phyloP scores from a whole-genome alignment of 1,139 yeast species.

The Magnusiomyces sp. region DNA sequence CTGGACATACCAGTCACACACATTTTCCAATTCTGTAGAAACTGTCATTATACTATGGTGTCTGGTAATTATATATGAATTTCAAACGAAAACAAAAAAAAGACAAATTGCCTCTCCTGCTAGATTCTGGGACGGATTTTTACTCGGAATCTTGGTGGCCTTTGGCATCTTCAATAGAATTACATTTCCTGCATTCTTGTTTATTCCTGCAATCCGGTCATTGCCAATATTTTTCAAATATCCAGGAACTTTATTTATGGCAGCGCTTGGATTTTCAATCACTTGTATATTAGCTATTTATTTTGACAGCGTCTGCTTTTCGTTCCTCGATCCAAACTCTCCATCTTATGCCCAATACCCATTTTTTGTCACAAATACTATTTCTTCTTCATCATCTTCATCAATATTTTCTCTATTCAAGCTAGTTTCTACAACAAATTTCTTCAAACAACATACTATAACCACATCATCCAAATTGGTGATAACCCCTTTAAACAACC shows the following conservation, averaged over 20 bases:
- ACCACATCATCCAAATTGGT: conserved; percentile 30
- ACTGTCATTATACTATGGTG: conserved; percentile 56
- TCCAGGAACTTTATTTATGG: conserved; percentile 25
- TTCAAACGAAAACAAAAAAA: conserved; percentile 19
- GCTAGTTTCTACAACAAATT: background rate
- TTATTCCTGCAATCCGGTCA: conserved; percentile 42
- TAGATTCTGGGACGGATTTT: conserved; percentile 28
- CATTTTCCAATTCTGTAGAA: conserved; percentile 82
- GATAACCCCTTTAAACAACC: conserved; percentile 68
- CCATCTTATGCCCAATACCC: background rate
- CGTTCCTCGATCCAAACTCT: conserved; percentile 6
- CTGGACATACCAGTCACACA: conserved; percentile 73
- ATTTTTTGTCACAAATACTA: background rate
- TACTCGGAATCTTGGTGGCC: conserved; percentile 48
- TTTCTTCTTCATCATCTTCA: background rate
- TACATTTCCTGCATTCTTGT: conserved; percentile 68
- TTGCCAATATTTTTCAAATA: conserved; percentile 22
- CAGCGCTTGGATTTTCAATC: conserved; percentile 19
- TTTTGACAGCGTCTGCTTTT: conserved; percentile 44
- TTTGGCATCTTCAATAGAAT: conserved; percentile 78
- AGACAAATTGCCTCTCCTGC: conserved; percentile 20
- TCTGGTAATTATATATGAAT: conserved; percentile 38
- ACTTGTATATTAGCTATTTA: conserved; percentile 38
- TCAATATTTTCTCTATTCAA: background rate
- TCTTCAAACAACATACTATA: background rate